Conservation (phyloP, 2,329 filamentous ascomycete species). For the Emergomyces orientalis region DNA sequence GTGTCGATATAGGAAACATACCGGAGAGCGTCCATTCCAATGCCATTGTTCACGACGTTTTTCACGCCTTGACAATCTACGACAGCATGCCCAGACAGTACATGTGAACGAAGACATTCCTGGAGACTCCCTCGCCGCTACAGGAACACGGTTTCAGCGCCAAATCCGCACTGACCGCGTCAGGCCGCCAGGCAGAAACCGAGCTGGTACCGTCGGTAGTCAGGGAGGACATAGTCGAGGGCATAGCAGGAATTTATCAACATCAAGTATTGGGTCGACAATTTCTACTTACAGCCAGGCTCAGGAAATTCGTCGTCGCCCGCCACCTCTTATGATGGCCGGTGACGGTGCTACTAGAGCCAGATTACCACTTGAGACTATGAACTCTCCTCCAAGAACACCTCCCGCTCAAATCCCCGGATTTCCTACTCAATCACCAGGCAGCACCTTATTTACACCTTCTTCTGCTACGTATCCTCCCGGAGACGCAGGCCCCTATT, state of each 20-base stretch:
- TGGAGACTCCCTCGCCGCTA: constrained; percentile 82
- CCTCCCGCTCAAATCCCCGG: constrained; percentile 55
- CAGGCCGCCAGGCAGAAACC: constrained; percentile 61
- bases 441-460: constrained; percentile 71
- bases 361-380: constrained; percentile 56
- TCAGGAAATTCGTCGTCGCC: constrained; percentile 59
- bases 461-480: constrained; percentile 60
- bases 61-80: constrained; percentile 85
- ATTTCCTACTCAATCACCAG: constrained; percentile 59
- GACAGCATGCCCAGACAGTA: constrained; percentile 94
- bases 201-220: constrained; percentile 69
- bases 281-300: constrained; percentile 57
- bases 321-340: constrained; percentile 74
- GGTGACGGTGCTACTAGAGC: constrained; percentile 54
- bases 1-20: constrained; percentile 65
- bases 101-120: constrained; percentile 97
- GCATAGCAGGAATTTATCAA: constrained; percentile 75
- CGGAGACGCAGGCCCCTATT: constrained; percentile 60
- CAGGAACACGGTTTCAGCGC: constrained; percentile 81
- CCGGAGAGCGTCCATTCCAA: constrained; percentile 90
- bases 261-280: constrained; percentile 75
- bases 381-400: constrained; percentile 53
- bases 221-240: constrained; percentile 62
- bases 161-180: constrained; percentile 84
- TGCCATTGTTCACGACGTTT: constrained; percentile 92